Evolutionary conservation across 2,329 filamentous ascomycete genomes (phyloP).

Genomic region (Aspergillus latus): DNA sequence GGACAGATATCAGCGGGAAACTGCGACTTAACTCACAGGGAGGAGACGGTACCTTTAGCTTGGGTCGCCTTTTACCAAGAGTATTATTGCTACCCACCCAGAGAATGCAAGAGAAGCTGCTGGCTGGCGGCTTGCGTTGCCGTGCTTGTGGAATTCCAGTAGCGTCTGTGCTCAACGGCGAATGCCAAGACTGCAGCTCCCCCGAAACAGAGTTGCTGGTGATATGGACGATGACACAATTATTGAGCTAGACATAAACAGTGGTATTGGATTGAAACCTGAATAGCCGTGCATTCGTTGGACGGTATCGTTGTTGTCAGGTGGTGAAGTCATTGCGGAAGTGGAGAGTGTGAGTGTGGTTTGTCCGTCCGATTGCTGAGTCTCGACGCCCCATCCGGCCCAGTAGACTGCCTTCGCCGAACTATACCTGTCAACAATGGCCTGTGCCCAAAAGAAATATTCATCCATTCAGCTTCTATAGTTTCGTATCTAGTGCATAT

Average conservation of each 20-base stretch:
- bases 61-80: not conserved
- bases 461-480: conserved; percentile 1
- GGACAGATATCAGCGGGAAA: not conserved
- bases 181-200: conserved; percentile 6
- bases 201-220: conserved; percentile 13
- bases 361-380: not conserved
- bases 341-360: not conserved
- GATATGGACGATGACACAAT: not conserved
- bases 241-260: not conserved
- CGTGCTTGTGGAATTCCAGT: conserved; percentile 3
- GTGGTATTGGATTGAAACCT: not conserved
- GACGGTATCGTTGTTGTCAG: not conserved
- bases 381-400: not conserved
- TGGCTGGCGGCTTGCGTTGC: not conserved
- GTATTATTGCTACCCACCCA: not conserved
- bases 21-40: not conserved
- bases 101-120: not conserved
- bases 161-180: conserved; percentile 1
- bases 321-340: not conserved
- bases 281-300: not conserved
- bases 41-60: conserved; percentile 2
- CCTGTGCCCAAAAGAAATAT: not conserved
- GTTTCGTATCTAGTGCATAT: conserved; percentile 1
- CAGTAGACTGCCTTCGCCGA: not conserved
- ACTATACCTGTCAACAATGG: not conserved